Evolutionary conservation across 179 eudicot species (phyloP).

Genomic region (Vitellaria paradoxa): DNA sequence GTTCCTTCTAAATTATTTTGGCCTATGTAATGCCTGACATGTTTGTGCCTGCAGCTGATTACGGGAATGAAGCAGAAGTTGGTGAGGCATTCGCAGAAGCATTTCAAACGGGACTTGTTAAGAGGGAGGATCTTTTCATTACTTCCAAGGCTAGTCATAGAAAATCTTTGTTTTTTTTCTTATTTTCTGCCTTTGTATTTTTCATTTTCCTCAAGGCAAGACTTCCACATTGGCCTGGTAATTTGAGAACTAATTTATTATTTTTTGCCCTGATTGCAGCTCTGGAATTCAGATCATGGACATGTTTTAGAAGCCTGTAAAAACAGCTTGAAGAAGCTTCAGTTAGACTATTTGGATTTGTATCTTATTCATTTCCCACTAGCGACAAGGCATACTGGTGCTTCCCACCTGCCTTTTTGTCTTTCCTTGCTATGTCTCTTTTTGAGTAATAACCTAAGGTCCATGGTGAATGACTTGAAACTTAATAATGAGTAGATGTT

Average conservation of each 20-base stretch:
- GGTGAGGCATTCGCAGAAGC: constrained; percentile 94
- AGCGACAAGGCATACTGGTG: constrained; percentile 90
- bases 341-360: constrained; percentile 77
- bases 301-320: constrained; percentile 91
- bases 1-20: neutral
- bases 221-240: neutral
- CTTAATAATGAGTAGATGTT: neutral
- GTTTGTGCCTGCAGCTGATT: constrained; percentile 52
- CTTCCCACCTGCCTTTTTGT: neutral
- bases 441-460: neutral
- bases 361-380: constrained; percentile 90
- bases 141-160: constrained; percentile 66
- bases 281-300: constrained; percentile 97
- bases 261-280: constrained; percentile 42
- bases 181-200: neutral
- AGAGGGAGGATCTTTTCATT: constrained; percentile 91
- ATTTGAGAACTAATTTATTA: constrained; percentile 5
- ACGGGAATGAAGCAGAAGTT: constrained; percentile 92
- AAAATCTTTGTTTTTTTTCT: neutral
- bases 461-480: neutral
- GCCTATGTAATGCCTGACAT: neutral
- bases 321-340: constrained; percentile 81
- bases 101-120: constrained; percentile 68
- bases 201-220: neutral
- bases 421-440: neutral